Evolutionary conservation across 2,329 filamentous ascomycete species (phyloP).

Genomic region (Corinectria fuckeliana): DNA sequence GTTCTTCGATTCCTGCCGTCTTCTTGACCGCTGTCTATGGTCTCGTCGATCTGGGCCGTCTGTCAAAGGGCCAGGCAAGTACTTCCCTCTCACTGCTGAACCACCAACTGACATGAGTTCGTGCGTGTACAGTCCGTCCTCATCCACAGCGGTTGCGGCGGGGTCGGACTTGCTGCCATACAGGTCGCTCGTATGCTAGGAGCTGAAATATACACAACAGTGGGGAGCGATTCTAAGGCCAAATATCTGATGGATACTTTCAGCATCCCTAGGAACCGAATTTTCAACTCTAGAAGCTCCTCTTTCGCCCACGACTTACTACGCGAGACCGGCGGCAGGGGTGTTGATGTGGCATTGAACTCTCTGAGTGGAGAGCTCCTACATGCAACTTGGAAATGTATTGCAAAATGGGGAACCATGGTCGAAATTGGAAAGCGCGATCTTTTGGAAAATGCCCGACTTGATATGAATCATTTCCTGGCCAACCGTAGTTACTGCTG

Average conservation of each 20-base stretch:
- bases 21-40: conserved; percentile 44
- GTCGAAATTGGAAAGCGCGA: conserved; percentile 55
- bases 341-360: conserved; percentile 50
- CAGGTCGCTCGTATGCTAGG: conserved; percentile 39
- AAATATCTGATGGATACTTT: conserved; percentile 41
- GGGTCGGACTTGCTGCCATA: conserved; percentile 44
- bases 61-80: neutral
- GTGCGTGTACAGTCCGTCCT: conserved; percentile 45
- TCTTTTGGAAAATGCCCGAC: conserved; percentile 45
- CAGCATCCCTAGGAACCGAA: conserved; percentile 40
- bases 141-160: conserved; percentile 45
- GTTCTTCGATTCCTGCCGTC: conserved; percentile 44
- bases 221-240: conserved; percentile 45
- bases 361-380: conserved; percentile 50
- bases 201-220: conserved; percentile 47
- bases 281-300: conserved; percentile 43
- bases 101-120: too few relatives aligned
- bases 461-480: conserved; percentile 55
- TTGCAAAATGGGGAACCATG: conserved; percentile 53
- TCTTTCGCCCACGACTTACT: conserved; percentile 42
- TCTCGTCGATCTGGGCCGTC: conserved; percentile 34
- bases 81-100: too few relatives aligned
- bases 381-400: conserved; percentile 50
- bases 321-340: conserved; percentile 34
- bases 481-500: conserved; percentile 43